These are phyloP conservation scores for Leccinum broughii DNA, from an alignment of 768 basidiomycete genomes.

Conservation along the genomic window DNA sequence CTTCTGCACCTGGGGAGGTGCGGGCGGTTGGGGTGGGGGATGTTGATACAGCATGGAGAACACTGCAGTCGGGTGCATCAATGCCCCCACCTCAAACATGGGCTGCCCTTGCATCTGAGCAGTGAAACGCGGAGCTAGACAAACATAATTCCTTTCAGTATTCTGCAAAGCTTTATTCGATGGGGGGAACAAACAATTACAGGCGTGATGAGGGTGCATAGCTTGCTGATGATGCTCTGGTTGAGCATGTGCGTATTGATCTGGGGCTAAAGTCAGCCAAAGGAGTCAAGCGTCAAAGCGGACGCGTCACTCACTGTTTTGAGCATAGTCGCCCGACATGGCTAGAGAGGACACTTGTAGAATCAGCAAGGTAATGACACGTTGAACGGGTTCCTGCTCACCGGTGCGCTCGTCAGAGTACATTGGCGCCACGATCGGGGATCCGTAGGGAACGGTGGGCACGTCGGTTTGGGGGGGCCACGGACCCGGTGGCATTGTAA, in stretches of 20 bases:
- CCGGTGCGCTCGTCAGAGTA: slow-evolving; percentile 62
- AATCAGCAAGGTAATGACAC: slow-evolving; percentile 17
- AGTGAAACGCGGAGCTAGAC: slow-evolving; percentile 54
- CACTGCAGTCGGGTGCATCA: slow-evolving; percentile 31
- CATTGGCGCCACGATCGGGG: slow-evolving; percentile 46
- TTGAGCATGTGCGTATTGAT: slow-evolving; percentile 34
- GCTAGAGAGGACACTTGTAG: slow-evolving; percentile 31
- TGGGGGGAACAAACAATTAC: slow-evolving; percentile 30
- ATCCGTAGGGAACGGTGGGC: slow-evolving; percentile 40
- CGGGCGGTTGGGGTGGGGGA: slow-evolving; percentile 28
- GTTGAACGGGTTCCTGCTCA: slow-evolving; percentile 30
- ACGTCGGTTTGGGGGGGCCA: slow-evolving; percentile 39
- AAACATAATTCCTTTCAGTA: slow-evolving; percentile 57
- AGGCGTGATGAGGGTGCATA: slow-evolving; percentile 31
- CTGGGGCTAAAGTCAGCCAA: slow-evolving; percentile 27
- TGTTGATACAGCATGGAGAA: slow-evolving; percentile 32
- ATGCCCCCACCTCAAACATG: slow-evolving; percentile 35
- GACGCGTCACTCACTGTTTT: slow-evolving; percentile 41
- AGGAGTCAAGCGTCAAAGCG: slow-evolving; percentile 6
- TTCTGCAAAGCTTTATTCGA: slow-evolving; percentile 48
- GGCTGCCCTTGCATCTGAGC: slow-evolving; percentile 32
- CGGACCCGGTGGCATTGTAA: slow-evolving; percentile 28
- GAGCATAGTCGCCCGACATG: slow-evolving; percentile 44
- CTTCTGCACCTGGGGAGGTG: slow-evolving; percentile 35
- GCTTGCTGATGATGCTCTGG: slow-evolving; percentile 35